Evolutionary conservation across 192 early-diverging fungal species (phyloP).

Genomic region (Coemansia sp.): DNA sequence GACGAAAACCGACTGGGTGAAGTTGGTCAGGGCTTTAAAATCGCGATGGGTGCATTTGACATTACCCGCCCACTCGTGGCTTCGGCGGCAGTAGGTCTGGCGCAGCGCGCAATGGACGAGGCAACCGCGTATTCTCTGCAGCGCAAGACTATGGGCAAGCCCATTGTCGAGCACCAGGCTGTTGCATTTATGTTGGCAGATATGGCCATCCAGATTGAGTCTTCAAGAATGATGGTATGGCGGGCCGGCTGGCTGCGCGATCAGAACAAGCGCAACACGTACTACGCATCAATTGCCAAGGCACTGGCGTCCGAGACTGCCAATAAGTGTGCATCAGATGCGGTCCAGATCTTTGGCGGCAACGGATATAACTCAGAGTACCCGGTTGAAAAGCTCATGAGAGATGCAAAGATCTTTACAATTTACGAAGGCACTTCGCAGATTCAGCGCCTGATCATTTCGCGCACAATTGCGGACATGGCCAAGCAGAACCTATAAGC

Average conservation of each 20-base stretch:
- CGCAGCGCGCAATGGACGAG: slow-evolving; percentile 90
- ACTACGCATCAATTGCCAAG: slow-evolving; percentile 94
- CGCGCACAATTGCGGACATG: slow-evolving; percentile 71
- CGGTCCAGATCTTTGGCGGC: slow-evolving; percentile 96
- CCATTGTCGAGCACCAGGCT: slow-evolving; percentile 87
- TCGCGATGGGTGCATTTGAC: slow-evolving; percentile 97
- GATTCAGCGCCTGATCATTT: slow-evolving; percentile 92
- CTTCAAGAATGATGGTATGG: slow-evolving; percentile 85
- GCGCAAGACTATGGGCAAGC: slow-evolving; percentile 95
- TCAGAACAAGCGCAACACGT: slow-evolving; percentile 84
- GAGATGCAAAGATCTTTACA: slow-evolving; percentile 92
- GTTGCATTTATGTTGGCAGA: slow-evolving; percentile 94
- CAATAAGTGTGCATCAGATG: slow-evolving; percentile 79
- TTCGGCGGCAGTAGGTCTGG: slow-evolving; percentile 84
- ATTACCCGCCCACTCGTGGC: slow-evolving; percentile 90
- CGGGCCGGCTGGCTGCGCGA: slow-evolving; percentile 82
- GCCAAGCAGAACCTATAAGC: slow-evolving; percentile 26
- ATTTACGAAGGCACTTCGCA: slow-evolving; percentile 97
- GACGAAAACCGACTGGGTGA: slow-evolving; percentile 72
- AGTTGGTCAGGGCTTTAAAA: slow-evolving; percentile 89
- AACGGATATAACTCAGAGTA: slow-evolving; percentile 87
- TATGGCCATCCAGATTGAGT: slow-evolving; percentile 93
- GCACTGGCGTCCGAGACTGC: slow-evolving; percentile 80
- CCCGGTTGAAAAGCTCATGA: slow-evolving; percentile 94
- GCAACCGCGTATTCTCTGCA: slow-evolving; percentile 84